Conservation (phyloP, 2,329 filamentous ascomycete genomes). For the Trichoderma aggressivum region DNA sequence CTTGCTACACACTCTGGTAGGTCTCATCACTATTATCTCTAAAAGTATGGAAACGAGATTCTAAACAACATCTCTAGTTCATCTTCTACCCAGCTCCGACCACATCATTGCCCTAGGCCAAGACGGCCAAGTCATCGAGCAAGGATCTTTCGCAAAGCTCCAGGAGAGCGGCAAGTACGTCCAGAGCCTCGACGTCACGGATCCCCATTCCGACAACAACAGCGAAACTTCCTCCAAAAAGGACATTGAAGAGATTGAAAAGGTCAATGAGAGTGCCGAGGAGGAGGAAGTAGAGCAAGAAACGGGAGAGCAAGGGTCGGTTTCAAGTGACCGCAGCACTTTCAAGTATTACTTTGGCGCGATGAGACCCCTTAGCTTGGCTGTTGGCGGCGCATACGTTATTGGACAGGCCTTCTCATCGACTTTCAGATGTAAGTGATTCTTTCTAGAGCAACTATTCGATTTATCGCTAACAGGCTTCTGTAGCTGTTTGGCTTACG, state of each 20-base stretch:
- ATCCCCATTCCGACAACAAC: slow-evolving; percentile 20
- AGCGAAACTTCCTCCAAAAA: background rate
- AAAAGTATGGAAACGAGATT: too few relatives aligned
- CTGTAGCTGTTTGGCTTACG: slow-evolving; percentile 30
- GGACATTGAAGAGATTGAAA: background rate
- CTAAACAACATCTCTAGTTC: slow-evolving; percentile 21
- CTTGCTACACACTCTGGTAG: slow-evolving; percentile 36
- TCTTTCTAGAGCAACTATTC: background rate
- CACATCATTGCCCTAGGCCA: slow-evolving; percentile 42
- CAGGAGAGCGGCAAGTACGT: slow-evolving; percentile 37
- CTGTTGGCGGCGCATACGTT: slow-evolving; percentile 20
- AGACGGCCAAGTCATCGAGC: slow-evolving; percentile 40
- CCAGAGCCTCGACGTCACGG: slow-evolving; percentile 34
- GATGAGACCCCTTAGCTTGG: slow-evolving; percentile 24
- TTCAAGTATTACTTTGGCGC: slow-evolving; percentile 31
- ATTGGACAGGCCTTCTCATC: slow-evolving; percentile 22
- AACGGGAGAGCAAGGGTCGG: background rate
- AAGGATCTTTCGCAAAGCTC: slow-evolving; percentile 39
- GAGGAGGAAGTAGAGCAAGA: background rate
- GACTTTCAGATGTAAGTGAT: slow-evolving; percentile 27
- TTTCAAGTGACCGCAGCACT: slow-evolving; percentile 26
- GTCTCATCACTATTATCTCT: background rate
- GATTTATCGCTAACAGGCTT: background rate
- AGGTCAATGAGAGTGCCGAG: background rate
- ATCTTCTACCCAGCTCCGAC: slow-evolving; percentile 39